phyloP scores from a whole-genome alignment of 2,329 filamentous ascomycete genomes.

The Sporothrix euskadiensis region DNA sequence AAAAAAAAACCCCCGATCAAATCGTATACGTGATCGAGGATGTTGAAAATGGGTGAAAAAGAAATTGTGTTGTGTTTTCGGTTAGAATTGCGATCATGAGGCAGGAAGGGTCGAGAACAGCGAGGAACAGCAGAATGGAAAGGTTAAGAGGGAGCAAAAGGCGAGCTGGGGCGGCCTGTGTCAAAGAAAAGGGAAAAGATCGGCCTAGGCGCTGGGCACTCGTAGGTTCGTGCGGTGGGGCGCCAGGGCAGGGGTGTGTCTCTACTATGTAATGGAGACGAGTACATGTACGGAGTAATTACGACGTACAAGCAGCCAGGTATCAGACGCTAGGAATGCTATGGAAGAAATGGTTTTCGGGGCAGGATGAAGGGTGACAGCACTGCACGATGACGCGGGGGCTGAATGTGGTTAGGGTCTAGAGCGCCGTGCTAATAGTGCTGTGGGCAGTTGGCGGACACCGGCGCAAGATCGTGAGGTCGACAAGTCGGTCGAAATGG shows the following conservation, averaged over 20 bases:
- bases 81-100: neutral
- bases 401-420: neutral
- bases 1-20: neutral
- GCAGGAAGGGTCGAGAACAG: neutral
- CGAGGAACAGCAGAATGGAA: neutral
- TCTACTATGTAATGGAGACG: neutral
- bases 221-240: slow-evolving; percentile 1
- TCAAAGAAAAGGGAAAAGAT: slow-evolving; percentile 22
- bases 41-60: neutral
- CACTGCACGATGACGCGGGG: slow-evolving; percentile 22
- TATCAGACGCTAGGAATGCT: neutral
- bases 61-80: neutral
- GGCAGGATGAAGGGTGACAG: neutral
- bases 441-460: neutral
- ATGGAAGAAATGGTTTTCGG: slow-evolving; percentile 1
- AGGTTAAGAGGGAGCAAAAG: neutral
- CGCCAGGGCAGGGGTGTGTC: slow-evolving; percentile 15
- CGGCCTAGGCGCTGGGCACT: slow-evolving; percentile 2
- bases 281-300: neutral
- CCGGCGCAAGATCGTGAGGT: neutral
- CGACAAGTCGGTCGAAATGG: neutral
- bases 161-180: neutral
- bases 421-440: neutral
- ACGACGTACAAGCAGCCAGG: neutral
- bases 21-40: neutral